A percentile compares a stretch with the other conserved stretches of the same genome.
These are phyloP conservation scores for Pulveroboletus sp. DNA, from an alignment of 768 basidiomycete species.

Conservation along the genomic window DNA sequence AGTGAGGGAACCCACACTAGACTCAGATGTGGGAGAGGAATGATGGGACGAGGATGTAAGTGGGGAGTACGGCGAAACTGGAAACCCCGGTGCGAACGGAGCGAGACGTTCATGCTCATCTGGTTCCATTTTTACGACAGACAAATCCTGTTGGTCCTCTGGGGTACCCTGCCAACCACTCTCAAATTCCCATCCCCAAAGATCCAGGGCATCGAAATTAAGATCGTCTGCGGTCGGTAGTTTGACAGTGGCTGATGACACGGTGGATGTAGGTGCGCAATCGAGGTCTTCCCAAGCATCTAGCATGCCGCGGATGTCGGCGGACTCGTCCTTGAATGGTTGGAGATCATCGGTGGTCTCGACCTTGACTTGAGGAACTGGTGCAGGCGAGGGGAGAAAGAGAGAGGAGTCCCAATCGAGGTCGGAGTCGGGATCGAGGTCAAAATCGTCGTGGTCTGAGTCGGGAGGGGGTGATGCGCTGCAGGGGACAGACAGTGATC, in stretches of 20 bases:
- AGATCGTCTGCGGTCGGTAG: slow-evolving; percentile 33
- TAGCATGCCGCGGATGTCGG: slow-evolving; percentile 58
- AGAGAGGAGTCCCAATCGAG: slow-evolving; percentile 50
- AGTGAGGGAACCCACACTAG: slow-evolving; percentile 10
- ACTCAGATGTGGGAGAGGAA: slow-evolving; percentile 19
- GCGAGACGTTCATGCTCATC: slow-evolving; percentile 35
- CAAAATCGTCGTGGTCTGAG: slow-evolving; percentile 46
- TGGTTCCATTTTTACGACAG: slow-evolving; percentile 37
- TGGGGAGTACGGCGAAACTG: slow-evolving; percentile 20
- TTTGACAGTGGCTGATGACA: slow-evolving; percentile 28
- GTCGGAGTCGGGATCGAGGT: slow-evolving; percentile 51
- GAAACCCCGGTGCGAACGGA: slow-evolving; percentile 3
- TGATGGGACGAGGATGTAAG: slow-evolving; percentile 12
- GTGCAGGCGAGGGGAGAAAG: slow-evolving; percentile 19
- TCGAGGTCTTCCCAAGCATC: slow-evolving; percentile 71
- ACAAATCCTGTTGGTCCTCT: slow-evolving; percentile 18
- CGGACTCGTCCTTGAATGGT: slow-evolving; percentile 53
- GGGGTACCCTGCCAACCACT: slow-evolving; percentile 19
- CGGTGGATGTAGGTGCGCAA: slow-evolving; percentile 23
- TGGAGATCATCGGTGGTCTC: slow-evolving; percentile 25
- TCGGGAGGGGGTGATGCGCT: slow-evolving; percentile 71
- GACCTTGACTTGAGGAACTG: slow-evolving; percentile 17
- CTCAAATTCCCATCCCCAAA: slow-evolving; percentile 36
- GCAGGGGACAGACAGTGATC: slow-evolving; percentile 55
- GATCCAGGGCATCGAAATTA: slow-evolving; percentile 40